Evolutionary conservation across 345 rosid genomes (phyloP).

Genomic region (Brassica nigra): DNA sequence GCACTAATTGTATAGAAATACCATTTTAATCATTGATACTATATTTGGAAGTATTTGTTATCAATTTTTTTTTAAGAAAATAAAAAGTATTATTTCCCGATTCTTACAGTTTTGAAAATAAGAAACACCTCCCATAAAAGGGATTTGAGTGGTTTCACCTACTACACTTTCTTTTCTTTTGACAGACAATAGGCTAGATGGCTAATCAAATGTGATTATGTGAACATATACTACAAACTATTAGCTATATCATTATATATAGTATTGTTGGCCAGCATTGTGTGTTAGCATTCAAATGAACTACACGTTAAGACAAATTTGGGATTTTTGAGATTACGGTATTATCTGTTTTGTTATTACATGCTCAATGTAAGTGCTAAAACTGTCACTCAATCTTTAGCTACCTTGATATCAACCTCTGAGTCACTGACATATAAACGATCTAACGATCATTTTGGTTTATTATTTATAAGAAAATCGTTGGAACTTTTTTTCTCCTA

Average conservation of each 20-base stretch:
- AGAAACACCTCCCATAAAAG: background rate
- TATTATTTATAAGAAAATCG: background rate
- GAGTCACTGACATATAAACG: too few relatives aligned
- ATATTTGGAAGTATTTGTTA: background rate
- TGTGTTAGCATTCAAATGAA: background rate
- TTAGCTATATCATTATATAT: too few relatives aligned
- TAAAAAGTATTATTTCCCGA: background rate
- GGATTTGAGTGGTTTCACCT: conserved; percentile 4
- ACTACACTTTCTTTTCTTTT: background rate
- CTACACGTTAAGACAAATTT: background rate
- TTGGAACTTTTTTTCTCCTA: background rate
- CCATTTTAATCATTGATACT: background rate
- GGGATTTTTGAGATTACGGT: background rate
- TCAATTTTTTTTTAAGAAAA: background rate
- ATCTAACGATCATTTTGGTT: background rate
- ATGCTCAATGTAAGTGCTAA: background rate
- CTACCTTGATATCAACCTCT: background rate
- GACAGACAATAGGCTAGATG: too few relatives aligned
- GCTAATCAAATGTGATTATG: background rate
- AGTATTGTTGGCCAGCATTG: background rate
- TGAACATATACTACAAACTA: too few relatives aligned
- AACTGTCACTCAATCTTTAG: background rate
- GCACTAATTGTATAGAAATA: background rate
- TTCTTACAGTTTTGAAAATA: background rate
- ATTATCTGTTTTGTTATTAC: background rate